phyloP scores from a whole-genome alignment of 192 early-diverging fungal genomes.

The Neocallimastix lanati region DNA sequence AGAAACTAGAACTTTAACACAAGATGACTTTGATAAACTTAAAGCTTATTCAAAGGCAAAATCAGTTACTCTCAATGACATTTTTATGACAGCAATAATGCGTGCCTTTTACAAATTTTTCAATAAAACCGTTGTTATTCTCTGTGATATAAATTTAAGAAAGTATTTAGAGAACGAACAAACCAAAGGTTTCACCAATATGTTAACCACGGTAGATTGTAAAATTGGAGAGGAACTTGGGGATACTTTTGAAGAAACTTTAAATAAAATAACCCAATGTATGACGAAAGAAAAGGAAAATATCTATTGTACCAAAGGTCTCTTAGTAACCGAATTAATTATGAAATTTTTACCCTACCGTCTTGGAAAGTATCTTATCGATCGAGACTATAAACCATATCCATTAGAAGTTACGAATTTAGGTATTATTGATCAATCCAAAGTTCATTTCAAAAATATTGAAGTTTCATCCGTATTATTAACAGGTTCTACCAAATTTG shows the following conservation, averaged over 20 bases:
- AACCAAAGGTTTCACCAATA: not conserved
- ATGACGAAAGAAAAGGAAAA: not conserved
- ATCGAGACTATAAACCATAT: not conserved
- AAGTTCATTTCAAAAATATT: not conserved
- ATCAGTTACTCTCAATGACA: not conserved
- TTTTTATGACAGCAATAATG: not conserved
- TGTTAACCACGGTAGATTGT: not conserved
- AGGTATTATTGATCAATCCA: not conserved
- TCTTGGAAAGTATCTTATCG: not conserved
- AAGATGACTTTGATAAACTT: not conserved
- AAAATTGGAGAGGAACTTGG: not conserved
- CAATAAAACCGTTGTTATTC: not conserved
- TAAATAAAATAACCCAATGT: not conserved
- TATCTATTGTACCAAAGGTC: not conserved
- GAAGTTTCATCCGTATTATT: not conserved
- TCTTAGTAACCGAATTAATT: not conserved
- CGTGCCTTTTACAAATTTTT: not conserved
- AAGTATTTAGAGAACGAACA: not conserved
- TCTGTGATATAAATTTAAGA: not conserved
- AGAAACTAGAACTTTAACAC: not conserved
- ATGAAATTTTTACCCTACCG: not conserved
- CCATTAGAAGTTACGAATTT: not conserved
- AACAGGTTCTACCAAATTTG: not conserved
- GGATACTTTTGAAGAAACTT: not conserved
- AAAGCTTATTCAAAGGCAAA: not conserved